phyloP scores from a whole-genome alignment of 495 filamentous ascomycete genomes.

The Podospora pseudocomata region DNA sequence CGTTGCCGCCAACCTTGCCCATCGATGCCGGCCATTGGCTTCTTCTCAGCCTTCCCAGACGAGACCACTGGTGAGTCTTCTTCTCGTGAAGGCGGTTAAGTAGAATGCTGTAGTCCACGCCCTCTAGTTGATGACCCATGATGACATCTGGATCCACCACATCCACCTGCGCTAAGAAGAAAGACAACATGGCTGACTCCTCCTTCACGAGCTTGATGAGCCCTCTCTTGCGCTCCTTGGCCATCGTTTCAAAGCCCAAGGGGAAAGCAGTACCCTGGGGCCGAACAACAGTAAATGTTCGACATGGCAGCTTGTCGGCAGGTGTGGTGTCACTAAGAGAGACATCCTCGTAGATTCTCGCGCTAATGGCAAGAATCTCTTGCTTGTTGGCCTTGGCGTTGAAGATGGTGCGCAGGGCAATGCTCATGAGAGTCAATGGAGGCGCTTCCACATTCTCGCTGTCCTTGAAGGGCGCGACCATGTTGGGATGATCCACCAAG shows the following conservation, averaged over 20 bases:
- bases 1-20: slow-evolving; percentile 77
- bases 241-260: slow-evolving; percentile 74
- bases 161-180: slow-evolving; percentile 84
- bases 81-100: slow-evolving; percentile 82
- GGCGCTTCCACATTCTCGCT: slow-evolving; percentile 75
- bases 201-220: slow-evolving; percentile 74
- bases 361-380: slow-evolving; percentile 86
- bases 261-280: slow-evolving; percentile 74
- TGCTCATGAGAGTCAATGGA: slow-evolving; percentile 88
- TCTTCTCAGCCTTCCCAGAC: slow-evolving; percentile 80
- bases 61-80: slow-evolving; percentile 89
- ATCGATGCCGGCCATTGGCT: slow-evolving; percentile 84
- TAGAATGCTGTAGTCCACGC: slow-evolving; percentile 90
- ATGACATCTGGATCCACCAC: slow-evolving; percentile 88
- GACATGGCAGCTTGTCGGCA: slow-evolving; percentile 80
- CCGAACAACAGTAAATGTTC: slow-evolving; percentile 87
- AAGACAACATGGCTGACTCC: slow-evolving; percentile 76
- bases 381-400: slow-evolving; percentile 95
- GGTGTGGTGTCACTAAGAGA: slow-evolving; percentile 82
- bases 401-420: slow-evolving; percentile 80
- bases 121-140: slow-evolving; percentile 93
- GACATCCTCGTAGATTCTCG: slow-evolving; percentile 87
- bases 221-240: slow-evolving; percentile 57
- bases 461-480: slow-evolving; percentile 65
- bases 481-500: slow-evolving; percentile 68